phyloP scores from a whole-genome alignment of 257 asterid species.

The Mentha longifolia region DNA sequence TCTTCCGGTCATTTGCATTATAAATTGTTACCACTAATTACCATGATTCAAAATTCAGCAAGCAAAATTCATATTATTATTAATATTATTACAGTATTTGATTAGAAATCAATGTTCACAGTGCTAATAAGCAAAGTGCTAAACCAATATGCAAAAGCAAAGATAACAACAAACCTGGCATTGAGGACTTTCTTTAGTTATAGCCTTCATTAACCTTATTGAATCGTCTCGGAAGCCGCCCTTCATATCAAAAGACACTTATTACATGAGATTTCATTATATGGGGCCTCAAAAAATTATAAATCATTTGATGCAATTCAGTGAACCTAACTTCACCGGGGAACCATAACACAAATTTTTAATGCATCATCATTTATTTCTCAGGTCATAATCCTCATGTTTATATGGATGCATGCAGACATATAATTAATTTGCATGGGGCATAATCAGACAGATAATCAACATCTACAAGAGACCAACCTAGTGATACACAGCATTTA shows the following conservation, averaged over 20 bases:
- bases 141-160: constrained; percentile 9
- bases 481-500: constrained; percentile 16
- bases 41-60: constrained; percentile 4
- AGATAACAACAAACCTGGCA: constrained; percentile 72
- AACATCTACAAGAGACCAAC: constrained; percentile 19
- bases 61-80: neutral
- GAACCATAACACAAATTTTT: neutral
- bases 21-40: neutral
- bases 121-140: constrained; percentile 4
- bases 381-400: neutral
- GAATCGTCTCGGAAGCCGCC: constrained; percentile 88
- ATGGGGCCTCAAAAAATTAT: constrained; percentile 2
- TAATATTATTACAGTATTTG: no score
- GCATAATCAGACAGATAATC: constrained; percentile 10
- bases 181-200: constrained; percentile 48
- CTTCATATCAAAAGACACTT: constrained; percentile 43
- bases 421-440: neutral
- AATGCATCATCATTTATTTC: neutral
- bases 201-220: constrained; percentile 64
- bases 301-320: neutral
- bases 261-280: neutral
- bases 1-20: constrained; percentile 10
- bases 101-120: neutral
- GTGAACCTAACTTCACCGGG: constrained; percentile 11
- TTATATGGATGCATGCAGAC: constrained; percentile 1